Evolutionary conservation across 78 protist species (phyloP), one percentile per base, ranked within the genome.

Genomic region (Dictyostelium firmibasis): DNA sequence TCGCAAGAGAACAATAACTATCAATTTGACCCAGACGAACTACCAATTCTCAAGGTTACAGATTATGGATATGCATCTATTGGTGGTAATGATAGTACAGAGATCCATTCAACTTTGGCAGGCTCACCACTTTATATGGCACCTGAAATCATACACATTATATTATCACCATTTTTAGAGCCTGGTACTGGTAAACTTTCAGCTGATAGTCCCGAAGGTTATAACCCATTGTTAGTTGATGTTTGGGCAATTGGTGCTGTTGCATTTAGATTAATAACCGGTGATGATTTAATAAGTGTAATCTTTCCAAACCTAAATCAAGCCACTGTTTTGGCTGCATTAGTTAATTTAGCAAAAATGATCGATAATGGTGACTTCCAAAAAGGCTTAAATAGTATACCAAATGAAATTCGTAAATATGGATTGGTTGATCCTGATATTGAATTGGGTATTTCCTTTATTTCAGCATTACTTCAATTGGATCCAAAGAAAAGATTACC

Each of bases 121-220:
- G 93, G 93, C 13, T 78, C 86, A 13, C 93, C 93, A 29, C 38
- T 88, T 16, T 88, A 88, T 44, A 88, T 88, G 93, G 93, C 93
- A 67, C 93, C 93, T 3, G 93, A 88, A 25, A 43, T 88, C 18
- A 88, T 88, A 18, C 85, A 77, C 31, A 88, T 77, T 9, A 88
- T 88, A 14, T 33, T 88, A 4, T 88, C 93, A 41, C 93, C 93
- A 2, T 53, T 38, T 67, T 64, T 88, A 29, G 93, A 88, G 50
- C 85, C 79, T 33, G 82, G 81, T 7, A 88, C 75, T 9, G 93
- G 93, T 18, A 88, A 88, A n/a, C 25, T 88, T 3, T 38, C 74
- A 27, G 27, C 64, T 16, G 93, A 88, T 5, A 41, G 47, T 4
- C 60, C 60, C 10, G 93, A 88, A 33, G 93, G 86, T 13, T 88